Percentiles rank a stretch among this genome's conserved stretches.
Conservation (phyloP, 305 asterid species). For the Fraxinus angustifolia region DNA sequence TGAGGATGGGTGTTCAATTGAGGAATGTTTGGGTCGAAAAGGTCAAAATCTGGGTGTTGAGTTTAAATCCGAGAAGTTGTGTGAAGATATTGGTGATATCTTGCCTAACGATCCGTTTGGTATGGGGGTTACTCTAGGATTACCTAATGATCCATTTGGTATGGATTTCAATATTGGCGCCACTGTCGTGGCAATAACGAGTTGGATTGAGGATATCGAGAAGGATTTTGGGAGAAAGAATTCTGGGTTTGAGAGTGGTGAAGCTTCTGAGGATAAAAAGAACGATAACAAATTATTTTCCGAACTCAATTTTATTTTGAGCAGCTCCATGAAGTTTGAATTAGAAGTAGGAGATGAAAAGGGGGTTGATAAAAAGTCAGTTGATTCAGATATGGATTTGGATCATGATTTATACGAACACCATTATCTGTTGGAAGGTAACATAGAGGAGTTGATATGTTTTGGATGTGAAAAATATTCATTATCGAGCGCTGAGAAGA, state of each 20-base stretch:
- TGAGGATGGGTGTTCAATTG: conserved; percentile 29
- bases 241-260: conserved; percentile 36
- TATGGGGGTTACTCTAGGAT: conserved; percentile 29
- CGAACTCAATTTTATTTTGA: conserved; percentile 39
- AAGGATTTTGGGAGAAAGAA: conserved; percentile 36
- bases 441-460: conserved; percentile 36
- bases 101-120: conserved; percentile 47
- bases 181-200: conserved; percentile 38
- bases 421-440: conserved; percentile 24
- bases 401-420: conserved; percentile 29
- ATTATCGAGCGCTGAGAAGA: background rate
- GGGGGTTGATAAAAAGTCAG: conserved; percentile 19
- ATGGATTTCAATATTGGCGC: conserved; percentile 46
- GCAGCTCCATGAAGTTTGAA: conserved; percentile 32
- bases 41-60: conserved; percentile 25
- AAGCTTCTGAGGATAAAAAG: conserved; percentile 23
- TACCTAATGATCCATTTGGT: conserved; percentile 69
- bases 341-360: conserved; percentile 31
- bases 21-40: conserved; percentile 21
- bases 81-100: conserved; percentile 49
- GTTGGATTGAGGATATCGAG: conserved; percentile 36
- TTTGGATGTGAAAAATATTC: conserved; percentile 51
- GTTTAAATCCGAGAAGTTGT: conserved; percentile 31
- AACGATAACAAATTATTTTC: conserved; percentile 30
- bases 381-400: conserved; percentile 14